Percentiles rank a stretch among this genome's conserved stretches.
Evolutionary conservation across 352 stramenopile genomes (phyloP).

Genomic region (Phytophthora pluvialis): DNA sequence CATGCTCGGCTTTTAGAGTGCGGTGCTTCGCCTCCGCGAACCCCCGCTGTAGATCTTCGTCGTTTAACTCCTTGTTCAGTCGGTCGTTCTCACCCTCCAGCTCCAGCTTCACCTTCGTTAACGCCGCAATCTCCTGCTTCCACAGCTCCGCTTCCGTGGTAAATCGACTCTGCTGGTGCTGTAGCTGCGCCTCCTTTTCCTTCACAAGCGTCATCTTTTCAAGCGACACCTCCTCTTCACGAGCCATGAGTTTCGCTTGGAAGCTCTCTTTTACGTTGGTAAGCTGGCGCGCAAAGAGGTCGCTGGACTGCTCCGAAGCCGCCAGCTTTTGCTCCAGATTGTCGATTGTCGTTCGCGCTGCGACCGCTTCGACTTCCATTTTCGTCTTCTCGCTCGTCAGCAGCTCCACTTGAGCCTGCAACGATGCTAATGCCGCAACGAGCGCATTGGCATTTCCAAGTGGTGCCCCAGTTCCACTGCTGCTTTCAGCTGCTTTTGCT

Average conservation of each 20-base stretch:
- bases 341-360: constrained; percentile 23
- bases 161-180: constrained; percentile 43
- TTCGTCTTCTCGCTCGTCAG: constrained; percentile 33
- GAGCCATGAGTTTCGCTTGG: constrained; percentile 45
- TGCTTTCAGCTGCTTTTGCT: constrained; percentile 15
- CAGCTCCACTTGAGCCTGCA: constrained; percentile 29
- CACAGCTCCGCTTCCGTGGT: constrained; percentile 44
- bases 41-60: constrained; percentile 12
- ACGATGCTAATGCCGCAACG: constrained; percentile 26
- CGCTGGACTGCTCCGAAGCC: constrained; percentile 47
- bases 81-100: constrained; percentile 40
- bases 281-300: constrained; percentile 48
- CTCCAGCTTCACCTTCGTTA: constrained; percentile 53
- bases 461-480: constrained; percentile 8
- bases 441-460: constrained; percentile 25
- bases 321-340: constrained; percentile 48
- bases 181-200: constrained; percentile 44
- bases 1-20: constrained; percentile 16
- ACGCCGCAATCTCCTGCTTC: constrained; percentile 51
- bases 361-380: constrained; percentile 27
- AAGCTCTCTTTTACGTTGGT: constrained; percentile 54
- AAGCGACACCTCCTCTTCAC: constrained; percentile 39
- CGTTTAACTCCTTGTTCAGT: constrained; percentile 25
- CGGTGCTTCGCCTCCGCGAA: constrained; percentile 20
- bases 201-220: constrained; percentile 39